Base-by-base conservation (phyloP, 2,329 filamentous ascomycete genomes). In the Thermoascus crustaceus region DNA sequence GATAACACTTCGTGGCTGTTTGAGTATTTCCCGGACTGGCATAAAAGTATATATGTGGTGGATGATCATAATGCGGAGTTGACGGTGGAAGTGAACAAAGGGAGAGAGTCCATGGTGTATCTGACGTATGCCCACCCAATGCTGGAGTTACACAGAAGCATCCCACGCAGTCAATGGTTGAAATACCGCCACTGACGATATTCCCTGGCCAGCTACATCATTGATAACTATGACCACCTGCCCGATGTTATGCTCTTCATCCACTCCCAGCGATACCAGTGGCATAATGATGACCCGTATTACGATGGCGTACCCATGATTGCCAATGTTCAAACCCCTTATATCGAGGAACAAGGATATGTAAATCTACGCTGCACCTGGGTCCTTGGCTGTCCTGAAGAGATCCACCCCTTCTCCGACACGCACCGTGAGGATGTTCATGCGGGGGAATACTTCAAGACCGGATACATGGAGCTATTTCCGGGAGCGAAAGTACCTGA, bases 31-130 rank as follows among this genome's bases (percentile, higher is more conserved):
- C 55, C 61, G 2, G 58, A 62, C 14, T 75, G 71, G 71, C 60
- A 66, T 39, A 67, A 69, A 50, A 72, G 64, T 39, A 63, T 76
- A 39, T 77, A 77, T 49, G 64, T 74, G 17, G 71, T 72, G 34
- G 66, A 78, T 44, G 64, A 74, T 45, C 56, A 63, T 20, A 43
- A 42, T 4, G 69, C 71, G 3, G 41, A 58, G 13, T 54, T 73
- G 42, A 72, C 66, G 0, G 70, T 76, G 9, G 58, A 66, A 3
- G 45, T 47, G 27, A 66, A 66, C 39, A 65, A 65, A 45, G 63
- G 63, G 5, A 53, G 61, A 33, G 63, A 66, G 42, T 61, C 60
- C 4, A 65, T 64, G 61, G 61, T 60, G 3, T 66, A 64, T 49
- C 46, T 66, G 42, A 65, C 61, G 61, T 66, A 48, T 44, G 58